phyloP scores from a whole-genome alignment of 176 grass and related monocot species.

The Hsuehochloa calcarea region DNA sequence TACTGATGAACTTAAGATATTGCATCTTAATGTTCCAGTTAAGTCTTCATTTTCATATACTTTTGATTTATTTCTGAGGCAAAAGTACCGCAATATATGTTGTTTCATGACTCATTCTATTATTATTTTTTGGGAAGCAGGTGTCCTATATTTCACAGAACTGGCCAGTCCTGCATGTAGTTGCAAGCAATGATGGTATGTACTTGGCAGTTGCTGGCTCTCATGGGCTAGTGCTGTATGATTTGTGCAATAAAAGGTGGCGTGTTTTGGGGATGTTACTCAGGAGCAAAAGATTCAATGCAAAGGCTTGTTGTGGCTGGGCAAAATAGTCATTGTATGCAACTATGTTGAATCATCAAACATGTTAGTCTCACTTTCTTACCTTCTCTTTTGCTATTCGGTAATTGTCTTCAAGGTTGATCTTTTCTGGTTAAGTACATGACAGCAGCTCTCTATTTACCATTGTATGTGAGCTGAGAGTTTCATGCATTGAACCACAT shows the following conservation, averaged over 20 bases:
- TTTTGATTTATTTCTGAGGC: slow-evolving; percentile 29
- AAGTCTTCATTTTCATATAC: slow-evolving; percentile 44
- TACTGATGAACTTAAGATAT: slow-evolving; percentile 89
- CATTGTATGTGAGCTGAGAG: not conserved
- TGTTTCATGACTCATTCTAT: slow-evolving; percentile 18
- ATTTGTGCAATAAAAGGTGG: slow-evolving; percentile 92
- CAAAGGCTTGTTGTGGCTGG: slow-evolving; percentile 94
- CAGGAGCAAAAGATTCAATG: slow-evolving; percentile 99
- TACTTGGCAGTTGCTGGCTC: slow-evolving; percentile 87
- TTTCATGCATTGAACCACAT: not conserved
- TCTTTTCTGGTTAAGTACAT: not conserved
- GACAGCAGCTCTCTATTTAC: not conserved
- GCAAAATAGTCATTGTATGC: slow-evolving; percentile 92
- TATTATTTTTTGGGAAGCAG: slow-evolving; percentile 44
- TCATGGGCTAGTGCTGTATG: slow-evolving; percentile 87
- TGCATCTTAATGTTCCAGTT: slow-evolving; percentile 98
- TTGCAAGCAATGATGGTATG: slow-evolving; percentile 86
- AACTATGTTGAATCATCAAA: slow-evolving; percentile 88
- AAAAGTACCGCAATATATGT: slow-evolving; percentile 6
- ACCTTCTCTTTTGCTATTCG: slow-evolving; percentile 7
- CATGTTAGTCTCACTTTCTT: slow-evolving; percentile 52
- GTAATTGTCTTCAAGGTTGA: slow-evolving; percentile 1
- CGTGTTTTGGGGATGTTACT: slow-evolving; percentile 93
- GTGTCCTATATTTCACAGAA: slow-evolving; percentile 96
- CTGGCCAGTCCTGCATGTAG: slow-evolving; percentile 93